Evolutionary conservation across 768 basidiomycete species (phyloP).

Genomic region (Boletus rubropictus): DNA sequence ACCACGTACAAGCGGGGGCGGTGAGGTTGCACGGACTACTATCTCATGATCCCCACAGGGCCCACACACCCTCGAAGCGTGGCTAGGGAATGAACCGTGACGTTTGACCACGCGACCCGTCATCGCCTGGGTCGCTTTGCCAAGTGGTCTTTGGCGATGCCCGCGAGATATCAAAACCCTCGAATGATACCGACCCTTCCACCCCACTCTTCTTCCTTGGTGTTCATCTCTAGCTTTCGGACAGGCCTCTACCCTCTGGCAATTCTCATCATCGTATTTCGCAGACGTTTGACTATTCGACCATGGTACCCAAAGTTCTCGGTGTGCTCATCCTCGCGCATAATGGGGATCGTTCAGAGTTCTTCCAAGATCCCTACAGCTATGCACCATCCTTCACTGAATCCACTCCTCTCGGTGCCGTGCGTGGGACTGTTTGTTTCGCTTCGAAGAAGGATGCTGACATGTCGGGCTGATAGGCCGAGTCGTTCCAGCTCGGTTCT

Average conservation of each 20-base stretch:
- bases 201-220: constrained; percentile 10
- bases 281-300: constrained; percentile 13
- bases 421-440: constrained; percentile 25
- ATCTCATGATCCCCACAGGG: constrained; percentile 14
- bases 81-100: constrained; percentile 24
- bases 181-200: constrained; percentile 5
- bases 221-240: neutral
- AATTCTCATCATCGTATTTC: neutral
- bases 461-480: constrained; percentile 38
- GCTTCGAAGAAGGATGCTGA: constrained; percentile 3
- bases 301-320: constrained; percentile 40
- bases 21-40: constrained; percentile 12
- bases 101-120: constrained; percentile 16
- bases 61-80: constrained; percentile 23
- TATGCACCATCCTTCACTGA: constrained; percentile 59
- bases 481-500: constrained; percentile 62
- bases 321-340: constrained; percentile 74
- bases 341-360: constrained; percentile 68
- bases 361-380: constrained; percentile 64
- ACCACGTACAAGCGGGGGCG: constrained; percentile 22
- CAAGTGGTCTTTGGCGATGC: constrained; percentile 25
- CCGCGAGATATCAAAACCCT: constrained; percentile 30
- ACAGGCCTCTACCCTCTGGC: neutral
- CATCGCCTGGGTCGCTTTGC: constrained; percentile 28
- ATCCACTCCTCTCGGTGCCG: constrained; percentile 75